Base-by-base conservation (phyloP, 1,284 basidiomycete genomes). In the Cryptococcus wingfieldii region DNA sequence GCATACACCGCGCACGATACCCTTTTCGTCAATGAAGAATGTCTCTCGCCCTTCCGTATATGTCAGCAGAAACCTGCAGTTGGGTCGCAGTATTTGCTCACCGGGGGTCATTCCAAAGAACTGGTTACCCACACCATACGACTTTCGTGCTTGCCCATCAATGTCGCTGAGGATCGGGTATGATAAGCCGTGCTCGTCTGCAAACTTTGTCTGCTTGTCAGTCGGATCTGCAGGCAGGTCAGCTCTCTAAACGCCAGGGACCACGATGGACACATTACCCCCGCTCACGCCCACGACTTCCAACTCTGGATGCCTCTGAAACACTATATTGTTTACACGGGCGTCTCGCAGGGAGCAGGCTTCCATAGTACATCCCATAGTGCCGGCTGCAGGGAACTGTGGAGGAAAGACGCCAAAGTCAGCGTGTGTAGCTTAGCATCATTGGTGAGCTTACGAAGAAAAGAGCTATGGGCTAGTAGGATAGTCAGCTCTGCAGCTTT, bases 281-380 rank as follows among this genome's bases (percentile, higher is more conserved):
- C 62, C 60, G 67, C 86, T 87, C 55, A 90, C 79, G 6, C 89
- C 88, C 39, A 91, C 77, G 31, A 90, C 79, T 47, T 82, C 77
- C 43, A 87, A 80, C 46, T 84, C 82, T 1, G 63, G 47, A 80
- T 83, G 55, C 37, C 81, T 76, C 67, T 84, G 83, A 76, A 86
- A 90, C n/a, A 79, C 77, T 50, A 82, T 81, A 59, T 86, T 84
- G 63, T 84, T 82, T 49, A 79, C 80, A 51, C 88, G 76, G 4
- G 86, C 86, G 77, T 90, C 86, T 25, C 88, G 82, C 74, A 91
- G 89, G 51, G 84, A 80, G 64, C 87, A 89, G 1, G 86, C 88
- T 72, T 90, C 84, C 66, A 81, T 84, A 9, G 86, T 90, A 72
- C 89, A 90, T 4, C 86, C 87, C 56, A 78, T 84, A 1, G 86